Base-by-base conservation (phyloP, 2,329 filamentous ascomycete species). In the Mariannaea elegans region DNA sequence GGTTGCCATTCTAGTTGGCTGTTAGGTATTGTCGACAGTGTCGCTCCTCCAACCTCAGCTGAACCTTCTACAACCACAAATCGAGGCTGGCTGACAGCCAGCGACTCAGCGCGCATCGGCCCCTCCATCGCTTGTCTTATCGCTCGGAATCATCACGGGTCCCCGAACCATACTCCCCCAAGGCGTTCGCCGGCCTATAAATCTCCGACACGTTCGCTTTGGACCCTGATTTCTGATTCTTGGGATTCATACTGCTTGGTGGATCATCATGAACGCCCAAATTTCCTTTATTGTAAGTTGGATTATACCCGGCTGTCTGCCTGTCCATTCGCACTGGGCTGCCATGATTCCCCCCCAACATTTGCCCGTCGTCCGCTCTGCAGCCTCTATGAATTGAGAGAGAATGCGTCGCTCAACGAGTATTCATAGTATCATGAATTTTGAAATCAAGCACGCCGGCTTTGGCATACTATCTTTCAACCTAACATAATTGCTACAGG, bases 241-340 rank as follows among this genome's bases (percentile, higher is more conserved):
- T 44, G 41, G 51, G 48, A 46, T 46, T 23, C 36, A 60, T 55
- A 44, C 55, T 56, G 44, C 19, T 18, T 23, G 14, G 60, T 46
- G 55, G 51, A 45, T 65, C 71, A 79, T 61, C 65, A 86, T 86
- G 84, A 85, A 83, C 67, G 82, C 83, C 57, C 82, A 85, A 72
- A 82, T 86, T 68, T 83, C 82, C 27, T 85, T 86, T 65, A 78
- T 87, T 72, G 84, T 86, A 77, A 78, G 82, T 78, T 56, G 41
- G 27, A 14, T 24, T 9, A 23, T 19, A 19, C 41, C 29, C 32
- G 18, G 23, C 36, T 31, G 21, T 49, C 41, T 42, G 45, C 41
- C 36, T 27, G 31, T 21, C 12, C 14, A 7, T 36, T 9, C 19
- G 52, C 44, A 23, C 27, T 9, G 27, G 23, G 23, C 23, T 24